These are phyloP conservation scores for Arthrobotrys iridis DNA, from an alignment of 2,329 filamentous ascomycete species.

Conservation along the genomic window DNA sequence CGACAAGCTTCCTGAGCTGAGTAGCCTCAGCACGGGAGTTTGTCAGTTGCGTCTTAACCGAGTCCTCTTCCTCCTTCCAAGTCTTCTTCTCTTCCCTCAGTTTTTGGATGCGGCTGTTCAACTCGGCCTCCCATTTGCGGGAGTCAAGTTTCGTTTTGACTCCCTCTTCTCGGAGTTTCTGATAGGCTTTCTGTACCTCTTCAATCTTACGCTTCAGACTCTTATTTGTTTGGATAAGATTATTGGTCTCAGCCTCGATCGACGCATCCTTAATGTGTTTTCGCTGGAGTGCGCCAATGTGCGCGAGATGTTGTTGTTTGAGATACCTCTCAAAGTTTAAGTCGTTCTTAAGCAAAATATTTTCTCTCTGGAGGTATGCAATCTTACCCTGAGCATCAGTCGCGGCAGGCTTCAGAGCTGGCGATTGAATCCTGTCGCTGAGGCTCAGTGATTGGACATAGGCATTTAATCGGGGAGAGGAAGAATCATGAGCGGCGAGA, in stretches of 20 bases:
- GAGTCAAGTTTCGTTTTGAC: conserved; percentile 76
- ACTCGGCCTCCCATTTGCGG: conserved; percentile 80
- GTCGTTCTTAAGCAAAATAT: conserved; percentile 81
- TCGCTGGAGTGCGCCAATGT: conserved; percentile 80
- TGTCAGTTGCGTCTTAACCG: conserved; percentile 69
- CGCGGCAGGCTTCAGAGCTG: conserved; percentile 58
- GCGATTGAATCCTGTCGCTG: conserved; percentile 56
- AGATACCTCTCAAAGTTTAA: conserved; percentile 84
- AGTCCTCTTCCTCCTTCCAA: conserved; percentile 69
- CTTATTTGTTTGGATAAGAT: conserved; percentile 79
- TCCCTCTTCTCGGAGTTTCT: conserved; percentile 76
- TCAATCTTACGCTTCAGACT: conserved; percentile 77
- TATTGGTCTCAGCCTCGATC: conserved; percentile 82
- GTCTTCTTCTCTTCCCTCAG: conserved; percentile 76
- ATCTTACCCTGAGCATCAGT: conserved; percentile 61
- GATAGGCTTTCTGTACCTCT: conserved; percentile 76
- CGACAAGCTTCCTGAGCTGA: conserved; percentile 73
- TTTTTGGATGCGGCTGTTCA: conserved; percentile 72
- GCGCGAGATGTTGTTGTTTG: conserved; percentile 82
- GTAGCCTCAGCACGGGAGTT: conserved; percentile 70
- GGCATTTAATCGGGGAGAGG: conserved; percentile 57
- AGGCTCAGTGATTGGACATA: conserved; percentile 60
- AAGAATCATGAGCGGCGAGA: conserved; percentile 53
- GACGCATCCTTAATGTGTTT: conserved; percentile 80
- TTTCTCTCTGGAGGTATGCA: conserved; percentile 74